Conservation (phyloP, 768 basidiomycete genomes). For the Tylopilus vinaceipallidus region DNA sequence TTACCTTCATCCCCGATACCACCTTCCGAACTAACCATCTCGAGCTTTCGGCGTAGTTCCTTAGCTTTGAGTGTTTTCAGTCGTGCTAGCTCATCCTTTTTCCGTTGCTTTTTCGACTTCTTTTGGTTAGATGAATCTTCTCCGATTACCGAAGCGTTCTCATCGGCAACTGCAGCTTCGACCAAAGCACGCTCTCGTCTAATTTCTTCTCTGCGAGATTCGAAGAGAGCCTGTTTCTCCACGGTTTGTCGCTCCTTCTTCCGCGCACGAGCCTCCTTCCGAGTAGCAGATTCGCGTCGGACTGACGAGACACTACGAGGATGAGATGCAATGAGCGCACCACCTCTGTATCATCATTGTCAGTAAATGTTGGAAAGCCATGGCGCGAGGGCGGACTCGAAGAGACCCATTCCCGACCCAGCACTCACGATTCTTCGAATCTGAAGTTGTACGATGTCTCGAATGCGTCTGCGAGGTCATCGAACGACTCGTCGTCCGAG, state of each 20-base stretch:
- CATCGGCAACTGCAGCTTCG: constrained; percentile 69
- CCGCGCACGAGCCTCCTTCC: constrained; percentile 84
- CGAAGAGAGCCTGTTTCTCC: constrained; percentile 66
- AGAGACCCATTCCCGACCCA: not conserved
- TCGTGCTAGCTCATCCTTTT: constrained; percentile 74
- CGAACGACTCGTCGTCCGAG: constrained; percentile 74
- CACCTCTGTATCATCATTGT: constrained; percentile 46
- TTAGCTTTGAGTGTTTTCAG: constrained; percentile 83
- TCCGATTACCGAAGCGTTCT: not conserved
- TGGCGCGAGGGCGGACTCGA: not conserved
- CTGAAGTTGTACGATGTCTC: constrained; percentile 98
- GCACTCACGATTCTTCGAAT: constrained; percentile 89
- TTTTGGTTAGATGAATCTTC: constrained; percentile 67
- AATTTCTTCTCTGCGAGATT: constrained; percentile 74
- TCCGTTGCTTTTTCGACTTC: constrained; percentile 21
- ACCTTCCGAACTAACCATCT: constrained; percentile 68
- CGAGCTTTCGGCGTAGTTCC: constrained; percentile 74
- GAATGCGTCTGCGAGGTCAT: constrained; percentile 87
- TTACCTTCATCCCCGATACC: constrained; percentile 42
- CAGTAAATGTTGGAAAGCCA: not conserved
- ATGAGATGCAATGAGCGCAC: constrained; percentile 63
- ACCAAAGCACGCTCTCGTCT: constrained; percentile 61
- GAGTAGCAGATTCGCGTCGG: constrained; percentile 69
- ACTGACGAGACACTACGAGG: constrained; percentile 72
- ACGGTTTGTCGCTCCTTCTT: constrained; percentile 70